These are phyloP conservation scores for Beta vulgaris DNA, from an alignment of 148 eudicot genomes.

Conservation along the genomic window DNA sequence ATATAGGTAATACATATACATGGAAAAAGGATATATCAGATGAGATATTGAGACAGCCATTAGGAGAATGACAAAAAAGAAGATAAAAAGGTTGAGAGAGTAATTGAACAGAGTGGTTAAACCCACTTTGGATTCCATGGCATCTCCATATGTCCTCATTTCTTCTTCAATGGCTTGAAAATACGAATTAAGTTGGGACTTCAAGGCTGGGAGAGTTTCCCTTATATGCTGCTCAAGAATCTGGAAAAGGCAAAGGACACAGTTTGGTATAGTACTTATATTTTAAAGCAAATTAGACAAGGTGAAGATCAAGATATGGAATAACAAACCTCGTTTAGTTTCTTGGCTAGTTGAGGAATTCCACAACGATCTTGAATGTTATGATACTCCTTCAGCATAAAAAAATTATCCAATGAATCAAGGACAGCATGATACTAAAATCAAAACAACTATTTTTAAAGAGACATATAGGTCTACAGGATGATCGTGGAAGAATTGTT, in stretches of 20 bases:
- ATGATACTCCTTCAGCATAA: slow-evolving; percentile 34
- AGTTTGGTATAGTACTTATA: neutral
- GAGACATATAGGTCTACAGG: slow-evolving; percentile 30
- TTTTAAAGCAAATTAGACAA: neutral
- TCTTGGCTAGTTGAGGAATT: slow-evolving; percentile 48
- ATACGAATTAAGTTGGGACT: slow-evolving; percentile 39
- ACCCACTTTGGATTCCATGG: slow-evolving; percentile 40
- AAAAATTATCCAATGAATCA: neutral
- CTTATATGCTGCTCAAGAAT: slow-evolving; percentile 50
- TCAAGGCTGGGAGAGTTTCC: slow-evolving; percentile 43
- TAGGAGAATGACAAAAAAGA: too few species aligned
- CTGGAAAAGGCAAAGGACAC: slow-evolving; percentile 22
- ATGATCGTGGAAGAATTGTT: slow-evolving; percentile 42
- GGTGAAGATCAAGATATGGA: neutral
- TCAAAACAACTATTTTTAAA: neutral
- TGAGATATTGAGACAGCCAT: too few species aligned
- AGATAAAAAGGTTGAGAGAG: too few species aligned
- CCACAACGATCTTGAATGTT: slow-evolving; percentile 45
- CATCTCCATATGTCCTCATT: slow-evolving; percentile 44
- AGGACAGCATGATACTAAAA: neutral
- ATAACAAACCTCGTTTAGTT: slow-evolving; percentile 42
- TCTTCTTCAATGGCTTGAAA: slow-evolving; percentile 41
- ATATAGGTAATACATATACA: too few species aligned
- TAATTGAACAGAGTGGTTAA: neutral
- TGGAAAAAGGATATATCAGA: too few species aligned